Base-by-base conservation (phyloP, 306 rosid species). In the Castanea sativa region DNA sequence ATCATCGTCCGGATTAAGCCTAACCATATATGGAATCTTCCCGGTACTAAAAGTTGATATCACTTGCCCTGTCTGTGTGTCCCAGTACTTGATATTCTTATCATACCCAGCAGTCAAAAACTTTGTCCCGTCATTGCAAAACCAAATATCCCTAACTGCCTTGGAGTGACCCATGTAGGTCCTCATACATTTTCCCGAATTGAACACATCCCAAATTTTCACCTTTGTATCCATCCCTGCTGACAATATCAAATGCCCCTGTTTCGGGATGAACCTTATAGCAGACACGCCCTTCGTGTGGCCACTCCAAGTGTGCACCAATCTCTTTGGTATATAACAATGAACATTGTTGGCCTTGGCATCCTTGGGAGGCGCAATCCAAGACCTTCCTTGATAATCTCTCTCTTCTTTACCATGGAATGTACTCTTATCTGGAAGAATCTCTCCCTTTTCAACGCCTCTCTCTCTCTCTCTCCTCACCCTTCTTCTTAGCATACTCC, bases 251-350 rank as follows among this genome's bases (percentile, higher is more conserved):
- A 96, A 91, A 80, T 96, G 99, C 8, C 98, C 99, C 41, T 76
- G 81, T 78, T 81, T 93, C 0, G 98, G 99, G 90, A 93, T 93
- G 86, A 96, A 96, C 60, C 98, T 73, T 71, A 96, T 96, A 0
- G 99, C 99, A 4, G 96, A 89, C 51, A 96, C 98, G n/a, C 99
- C 96, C 84, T 89, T 93, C 1, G 96, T 96, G 78, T 96, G 98
- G 19, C 99, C 99, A 73, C 99, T 93, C 99, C 99, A 96, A 16
- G 99, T 96, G 79, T 93, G 98, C 75, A 96, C 98, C 85, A 91
- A 85, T 81, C 99, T 90, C 86, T 96, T 93, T 0, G 99, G 99
- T 63, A 93, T 93, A 78, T 91, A 96, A 78, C 98, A 96, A 55
- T 93, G 98, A 68, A 89, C 94, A 68, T 96, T 93, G 12, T 80